A percentile compares a stretch with the other conserved stretches of the same genome.
These are phyloP conservation scores for Candida insectorum DNA, from an alignment of 805 yeast genomes.

Conservation along the genomic window DNA sequence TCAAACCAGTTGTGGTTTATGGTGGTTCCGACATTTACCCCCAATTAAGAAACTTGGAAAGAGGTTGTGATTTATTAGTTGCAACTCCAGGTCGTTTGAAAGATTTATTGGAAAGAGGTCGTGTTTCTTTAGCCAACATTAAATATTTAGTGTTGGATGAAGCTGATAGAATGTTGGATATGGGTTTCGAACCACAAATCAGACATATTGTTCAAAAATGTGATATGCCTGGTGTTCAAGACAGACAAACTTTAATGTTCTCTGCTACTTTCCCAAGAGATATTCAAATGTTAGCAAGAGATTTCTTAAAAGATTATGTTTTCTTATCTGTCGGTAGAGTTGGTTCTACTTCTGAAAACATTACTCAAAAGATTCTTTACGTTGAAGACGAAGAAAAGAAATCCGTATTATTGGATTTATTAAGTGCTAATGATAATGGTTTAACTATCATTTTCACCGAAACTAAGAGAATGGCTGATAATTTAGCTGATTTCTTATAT, in stretches of 20 bases:
- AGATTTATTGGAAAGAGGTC: slow-evolving; percentile 93
- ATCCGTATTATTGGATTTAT: slow-evolving; percentile 80
- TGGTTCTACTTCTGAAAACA: slow-evolving; percentile 98
- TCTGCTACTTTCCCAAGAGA: slow-evolving; percentile 99
- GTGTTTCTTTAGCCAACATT: slow-evolving; percentile 83
- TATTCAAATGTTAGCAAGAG: slow-evolving; percentile 95
- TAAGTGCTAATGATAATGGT: slow-evolving; percentile 73
- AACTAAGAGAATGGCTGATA: slow-evolving; percentile 98
- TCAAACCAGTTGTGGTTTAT: slow-evolving; percentile 90
- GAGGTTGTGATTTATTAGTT: slow-evolving; percentile 93
- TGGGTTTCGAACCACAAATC: slow-evolving; percentile 99
- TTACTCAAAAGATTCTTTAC: slow-evolving; percentile 87
- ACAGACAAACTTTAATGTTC: slow-evolving; percentile 97
- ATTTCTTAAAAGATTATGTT: slow-evolving; percentile 92
- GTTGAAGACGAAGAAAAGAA: slow-evolving; percentile 95
- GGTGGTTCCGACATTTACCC: slow-evolving; percentile 96
- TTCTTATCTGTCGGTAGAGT: slow-evolving; percentile 98
- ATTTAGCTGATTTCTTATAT: slow-evolving; percentile 86
- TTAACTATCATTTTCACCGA: slow-evolving; percentile 94
- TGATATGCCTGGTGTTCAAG: slow-evolving; percentile 90
- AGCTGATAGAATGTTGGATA: slow-evolving; percentile 99
- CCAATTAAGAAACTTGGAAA: slow-evolving; percentile 84
- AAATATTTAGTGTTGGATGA: slow-evolving; percentile 94
- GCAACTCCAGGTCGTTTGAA: slow-evolving; percentile 99
- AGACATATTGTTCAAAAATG: slow-evolving; percentile 96